Evolutionary conservation across 352 stramenopile species (phyloP).

Genomic region (Pythium monospermum): DNA sequence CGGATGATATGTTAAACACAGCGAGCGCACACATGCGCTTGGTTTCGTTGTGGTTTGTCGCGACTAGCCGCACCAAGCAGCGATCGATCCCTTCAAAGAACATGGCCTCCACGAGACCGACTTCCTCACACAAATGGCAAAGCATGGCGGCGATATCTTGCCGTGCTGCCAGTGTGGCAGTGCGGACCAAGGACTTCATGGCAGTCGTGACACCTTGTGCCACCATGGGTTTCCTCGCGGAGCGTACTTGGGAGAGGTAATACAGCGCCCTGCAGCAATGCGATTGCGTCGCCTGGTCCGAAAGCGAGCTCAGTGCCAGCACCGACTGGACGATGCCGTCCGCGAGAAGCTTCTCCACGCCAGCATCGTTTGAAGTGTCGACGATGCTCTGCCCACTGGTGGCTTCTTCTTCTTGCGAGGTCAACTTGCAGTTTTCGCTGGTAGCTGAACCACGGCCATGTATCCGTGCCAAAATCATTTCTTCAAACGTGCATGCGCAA

Average conservation of each 20-base stretch:
- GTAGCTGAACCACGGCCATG: too few species aligned
- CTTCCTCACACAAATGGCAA: slow-evolving; percentile 64
- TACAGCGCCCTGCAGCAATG: slow-evolving; percentile 73
- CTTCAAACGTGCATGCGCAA: slow-evolving; percentile 72
- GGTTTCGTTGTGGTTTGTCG: slow-evolving; percentile 42
- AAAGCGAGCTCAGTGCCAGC: slow-evolving; percentile 34
- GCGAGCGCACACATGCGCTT: slow-evolving; percentile 64
- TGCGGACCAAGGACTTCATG: slow-evolving; percentile 46
- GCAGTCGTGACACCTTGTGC: slow-evolving; percentile 36
- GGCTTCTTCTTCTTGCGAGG: not conserved
- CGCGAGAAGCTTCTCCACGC: slow-evolving; percentile 39
- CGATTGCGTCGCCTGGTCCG: slow-evolving; percentile 41
- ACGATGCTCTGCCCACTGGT: not conserved
- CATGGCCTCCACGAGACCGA: slow-evolving; percentile 43
- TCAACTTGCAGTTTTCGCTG: not conserved
- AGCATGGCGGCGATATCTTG: slow-evolving; percentile 65
- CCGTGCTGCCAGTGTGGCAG: slow-evolving; percentile 19
- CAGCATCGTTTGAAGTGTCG: not conserved
- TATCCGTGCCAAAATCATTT: slow-evolving; percentile 54
- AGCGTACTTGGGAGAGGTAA: slow-evolving; percentile 38
- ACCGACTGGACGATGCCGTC: slow-evolving; percentile 69
- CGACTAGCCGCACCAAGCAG: slow-evolving; percentile 41
- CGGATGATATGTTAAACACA: slow-evolving; percentile 65
- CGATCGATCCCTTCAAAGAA: slow-evolving; percentile 72
- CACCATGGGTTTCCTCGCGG: slow-evolving; percentile 53